Base-by-base conservation (phyloP, 2,329 filamentous ascomycete species). In the Aspergillus tanneri region DNA sequence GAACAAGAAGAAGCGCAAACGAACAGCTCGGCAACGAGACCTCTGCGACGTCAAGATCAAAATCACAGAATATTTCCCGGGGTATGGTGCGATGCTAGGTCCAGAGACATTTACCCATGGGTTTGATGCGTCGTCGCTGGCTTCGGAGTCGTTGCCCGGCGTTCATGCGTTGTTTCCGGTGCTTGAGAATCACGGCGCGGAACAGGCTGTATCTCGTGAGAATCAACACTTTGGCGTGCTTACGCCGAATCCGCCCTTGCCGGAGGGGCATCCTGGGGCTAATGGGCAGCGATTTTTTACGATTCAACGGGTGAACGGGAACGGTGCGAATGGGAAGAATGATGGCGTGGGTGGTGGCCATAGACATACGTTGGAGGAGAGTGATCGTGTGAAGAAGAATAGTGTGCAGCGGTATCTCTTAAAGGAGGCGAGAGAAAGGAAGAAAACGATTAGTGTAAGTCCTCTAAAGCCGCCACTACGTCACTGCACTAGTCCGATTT, bases 41-140 rank as follows among this genome's bases (percentile, higher is more conserved):
- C 76, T 90, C n/a, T 92, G 88, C 65, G 87, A 91, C 66, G 87
- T 91, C 55, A 91, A 91, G 71, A 90, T 91, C 66, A 91, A 90
- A 67, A 88, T 91, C 50, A 90, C 86, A 2, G 87, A 91, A 67
- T 88, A 88, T 70, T 85, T 86, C 45, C 80, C 85, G 8, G 80
- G 55, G 2, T 53, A 48, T 11, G 36, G 78, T 28, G 72, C 65
- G 0, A 55, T 65, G 16, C 64, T 42, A 48, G 50, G 14, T 45
- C 57, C 35, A 47, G 59, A 16, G 43, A 59, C 41, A 52, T 56
- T 27, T 11, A 18, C 39, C n/a, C 65, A 43, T 55, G 52, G 35
- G 23, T 28, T 49, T n/a, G 57, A 56, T 16, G 12, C 30, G 19
- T 43, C 47, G 22, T 44, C 58, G 10, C 54, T 60, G 36, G 54